Evolutionary conservation across 805 yeast species (phyloP).

Genomic region (Brettanomyces custersianus): DNA sequence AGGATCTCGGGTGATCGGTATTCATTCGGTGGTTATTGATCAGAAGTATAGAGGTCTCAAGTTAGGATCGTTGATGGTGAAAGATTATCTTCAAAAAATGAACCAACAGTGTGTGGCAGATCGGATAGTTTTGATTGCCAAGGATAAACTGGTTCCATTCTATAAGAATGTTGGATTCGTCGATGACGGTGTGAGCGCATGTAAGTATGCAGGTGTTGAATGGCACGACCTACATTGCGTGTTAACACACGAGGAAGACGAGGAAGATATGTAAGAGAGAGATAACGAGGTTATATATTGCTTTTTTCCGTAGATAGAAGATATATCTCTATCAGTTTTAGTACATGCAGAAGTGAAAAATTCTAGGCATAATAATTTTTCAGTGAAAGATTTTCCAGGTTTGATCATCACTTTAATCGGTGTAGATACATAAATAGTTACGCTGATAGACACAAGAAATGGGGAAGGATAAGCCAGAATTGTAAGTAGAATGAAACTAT

Average conservation of each 20-base stretch:
- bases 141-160: slow-evolving; percentile 59
- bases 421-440: too few relatives aligned
- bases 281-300: too few relatives aligned
- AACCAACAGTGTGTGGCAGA: slow-evolving; percentile 82
- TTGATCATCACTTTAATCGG: too few relatives aligned
- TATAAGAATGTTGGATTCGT: slow-evolving; percentile 77
- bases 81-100: slow-evolving; percentile 85
- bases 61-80: slow-evolving; percentile 72
- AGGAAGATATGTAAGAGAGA: slow-evolving; percentile 19
- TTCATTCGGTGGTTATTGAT: slow-evolving; percentile 74
- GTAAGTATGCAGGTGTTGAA: slow-evolving; percentile 45
- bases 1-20: slow-evolving; percentile 61
- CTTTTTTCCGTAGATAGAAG: too few relatives aligned
- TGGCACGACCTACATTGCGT: slow-evolving; percentile 51
- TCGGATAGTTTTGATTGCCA: slow-evolving; percentile 65
- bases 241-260: slow-evolving; percentile 36
- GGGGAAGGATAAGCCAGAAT: slow-evolving; percentile 4
- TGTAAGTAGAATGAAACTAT: too few relatives aligned
- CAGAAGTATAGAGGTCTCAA: slow-evolving; percentile 75
- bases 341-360: background rate
- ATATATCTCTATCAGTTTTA: too few relatives aligned
- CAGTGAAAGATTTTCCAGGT: background rate
- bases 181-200: slow-evolving; percentile 55
- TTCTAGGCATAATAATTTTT: background rate
- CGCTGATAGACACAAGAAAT: too few relatives aligned